These are phyloP conservation scores for Carex sylvatica DNA, from an alignment of 202 grass and related monocot genomes.

Conservation along the genomic window DNA sequence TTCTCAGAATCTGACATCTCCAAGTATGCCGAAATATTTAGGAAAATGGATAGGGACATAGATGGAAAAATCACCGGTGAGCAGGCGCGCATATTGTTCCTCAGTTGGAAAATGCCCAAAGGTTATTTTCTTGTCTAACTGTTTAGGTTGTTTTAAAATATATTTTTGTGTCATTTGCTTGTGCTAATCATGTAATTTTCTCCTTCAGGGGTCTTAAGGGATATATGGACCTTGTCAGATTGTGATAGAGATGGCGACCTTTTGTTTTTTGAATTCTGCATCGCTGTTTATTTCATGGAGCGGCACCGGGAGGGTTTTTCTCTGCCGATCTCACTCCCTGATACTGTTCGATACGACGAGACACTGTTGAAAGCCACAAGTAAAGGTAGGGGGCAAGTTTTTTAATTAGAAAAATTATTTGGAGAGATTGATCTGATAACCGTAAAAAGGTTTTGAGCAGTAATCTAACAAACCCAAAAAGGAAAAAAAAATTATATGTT, in stretches of 20 bases:
- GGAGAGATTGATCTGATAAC: neutral
- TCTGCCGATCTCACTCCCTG: slow-evolving; percentile 16
- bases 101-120: slow-evolving; percentile 32
- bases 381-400: neutral
- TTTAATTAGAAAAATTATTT: neutral
- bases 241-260: slow-evolving; percentile 23
- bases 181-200: neutral
- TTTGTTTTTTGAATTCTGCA: slow-evolving; percentile 25
- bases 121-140: neutral
- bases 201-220: slow-evolving; percentile 12
- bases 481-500: neutral
- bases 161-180: neutral
- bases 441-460: neutral
- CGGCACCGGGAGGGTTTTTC: slow-evolving; percentile 9
- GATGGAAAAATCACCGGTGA: slow-evolving; percentile 30
- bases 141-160: neutral
- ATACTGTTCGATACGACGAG: slow-evolving; percentile 10
- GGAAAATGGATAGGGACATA: slow-evolving; percentile 23
- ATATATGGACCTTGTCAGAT: slow-evolving; percentile 28
- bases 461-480: neutral
- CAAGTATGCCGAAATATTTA: slow-evolving; percentile 21
- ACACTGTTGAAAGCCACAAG: neutral
- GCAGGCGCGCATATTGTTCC: slow-evolving; percentile 23
- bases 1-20: slow-evolving; percentile 27
- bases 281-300: slow-evolving; percentile 32